These are phyloP conservation scores for Baorangia bicolor DNA, from an alignment of 768 basidiomycete species.

Conservation along the genomic window DNA sequence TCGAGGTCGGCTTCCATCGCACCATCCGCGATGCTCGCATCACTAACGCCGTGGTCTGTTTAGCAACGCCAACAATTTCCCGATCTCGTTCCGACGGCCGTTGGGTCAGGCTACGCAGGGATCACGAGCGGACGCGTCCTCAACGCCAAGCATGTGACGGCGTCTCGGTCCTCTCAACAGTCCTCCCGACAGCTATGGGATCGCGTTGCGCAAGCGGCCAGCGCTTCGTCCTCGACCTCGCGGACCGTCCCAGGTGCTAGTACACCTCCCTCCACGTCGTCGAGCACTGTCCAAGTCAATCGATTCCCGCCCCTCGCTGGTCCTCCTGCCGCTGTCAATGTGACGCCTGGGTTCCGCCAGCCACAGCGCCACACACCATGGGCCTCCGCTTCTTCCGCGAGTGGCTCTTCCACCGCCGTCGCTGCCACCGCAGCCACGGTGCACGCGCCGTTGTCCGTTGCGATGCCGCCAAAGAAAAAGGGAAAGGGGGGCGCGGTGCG, in stretches of 20 bases:
- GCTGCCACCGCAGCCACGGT: not conserved
- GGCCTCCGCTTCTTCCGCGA: conserved; percentile 37
- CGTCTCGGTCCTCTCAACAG: conserved; percentile 52
- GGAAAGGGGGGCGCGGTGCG: not conserved
- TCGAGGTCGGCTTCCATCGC: conserved; percentile 64
- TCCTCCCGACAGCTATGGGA: conserved; percentile 77
- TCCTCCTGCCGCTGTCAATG: not conserved
- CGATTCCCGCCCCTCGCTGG: conserved; percentile 34
- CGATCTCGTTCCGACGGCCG: conserved; percentile 57
- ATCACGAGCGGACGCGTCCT: conserved; percentile 82
- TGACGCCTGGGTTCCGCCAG: conserved; percentile 36
- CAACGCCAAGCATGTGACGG: conserved; percentile 76
- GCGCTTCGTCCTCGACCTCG: conserved; percentile 42
- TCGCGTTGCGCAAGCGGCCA: conserved; percentile 81
- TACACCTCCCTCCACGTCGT: conserved; percentile 26
- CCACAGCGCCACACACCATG: conserved; percentile 60
- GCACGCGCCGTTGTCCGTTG: not conserved
- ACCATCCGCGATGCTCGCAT: not conserved
- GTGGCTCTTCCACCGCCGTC: not conserved
- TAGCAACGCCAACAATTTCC: conserved; percentile 88
- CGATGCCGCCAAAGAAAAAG: conserved; percentile 11
- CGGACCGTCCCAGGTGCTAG: conserved; percentile 15
- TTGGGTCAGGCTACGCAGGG: conserved; percentile 70
- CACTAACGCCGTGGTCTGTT: not conserved
- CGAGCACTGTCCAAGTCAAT: conserved; percentile 18